Evolutionary conservation across 2,329 filamentous ascomycete genomes (phyloP).

Genomic region (Alternaria conjuncta): DNA sequence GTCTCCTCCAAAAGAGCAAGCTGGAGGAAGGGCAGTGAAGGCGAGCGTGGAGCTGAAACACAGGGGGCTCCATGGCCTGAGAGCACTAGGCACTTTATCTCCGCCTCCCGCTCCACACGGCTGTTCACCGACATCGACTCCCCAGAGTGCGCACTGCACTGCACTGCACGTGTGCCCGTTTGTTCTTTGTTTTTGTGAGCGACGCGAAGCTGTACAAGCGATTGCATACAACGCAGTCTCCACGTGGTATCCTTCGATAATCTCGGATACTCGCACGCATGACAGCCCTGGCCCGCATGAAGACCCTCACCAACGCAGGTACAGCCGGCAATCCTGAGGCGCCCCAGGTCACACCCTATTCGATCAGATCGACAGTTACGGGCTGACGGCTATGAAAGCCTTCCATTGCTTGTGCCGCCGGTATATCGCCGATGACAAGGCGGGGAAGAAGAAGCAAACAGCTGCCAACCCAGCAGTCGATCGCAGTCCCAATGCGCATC

Average conservation of each 20-base stretch:
- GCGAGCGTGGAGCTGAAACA: conserved; percentile 13
- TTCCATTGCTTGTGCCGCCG: conserved; percentile 7
- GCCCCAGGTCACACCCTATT: conserved; percentile 5
- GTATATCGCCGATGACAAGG: conserved; percentile 2
- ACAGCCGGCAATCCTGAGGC: conserved; percentile 9
- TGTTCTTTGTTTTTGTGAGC: not conserved
- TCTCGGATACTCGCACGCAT: not conserved
- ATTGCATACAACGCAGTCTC: not conserved
- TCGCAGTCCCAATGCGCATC: not conserved
- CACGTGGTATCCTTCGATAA: not conserved
- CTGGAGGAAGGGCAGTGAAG: conserved; percentile 4
- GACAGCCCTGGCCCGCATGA: not conserved
- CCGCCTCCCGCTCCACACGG: not conserved
- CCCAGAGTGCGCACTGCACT: not conserved
- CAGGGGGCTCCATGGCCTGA: not conserved
- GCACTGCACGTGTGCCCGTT: not conserved
- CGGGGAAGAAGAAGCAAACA: conserved; percentile 4
- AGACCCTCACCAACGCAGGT: not conserved
- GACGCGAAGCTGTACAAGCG: not conserved
- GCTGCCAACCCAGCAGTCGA: not conserved
- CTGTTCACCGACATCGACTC: conserved; percentile 1
- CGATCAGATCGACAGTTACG: not conserved
- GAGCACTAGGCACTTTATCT: not conserved
- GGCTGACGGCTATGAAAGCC: not conserved
- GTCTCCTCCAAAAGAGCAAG: conserved; percentile 1